Evolutionary conservation across 257 asterid genomes (phyloP), one percentile per base, ranked within the genome.

Genomic region (Nicotiana tomentosiformis): DNA sequence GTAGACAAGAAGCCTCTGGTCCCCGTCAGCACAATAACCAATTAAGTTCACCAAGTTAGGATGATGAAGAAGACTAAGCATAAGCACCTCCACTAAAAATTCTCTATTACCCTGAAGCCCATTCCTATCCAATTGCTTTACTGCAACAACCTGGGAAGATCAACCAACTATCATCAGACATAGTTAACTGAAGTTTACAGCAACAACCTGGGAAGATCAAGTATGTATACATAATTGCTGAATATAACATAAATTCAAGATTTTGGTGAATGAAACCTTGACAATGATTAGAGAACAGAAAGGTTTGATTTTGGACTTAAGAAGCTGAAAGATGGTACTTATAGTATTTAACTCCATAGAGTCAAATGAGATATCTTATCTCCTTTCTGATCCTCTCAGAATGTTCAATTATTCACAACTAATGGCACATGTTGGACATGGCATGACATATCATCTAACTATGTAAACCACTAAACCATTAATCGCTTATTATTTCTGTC

Each of bases 11-110:
- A 96, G 98, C 90, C 99, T 90, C 90, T 96, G 98, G 85, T 96
- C 99, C 67, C 99, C 99, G 46, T 96, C 98, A 83, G 99, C 99
- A 84, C 99, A 96, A 88, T 94, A 96, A 33, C 99, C 99, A 88
- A 93, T 87, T 83, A 96, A 89, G 82, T 85, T 96, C 84, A 96
- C 98, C 79, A 96, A 90, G 90, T 96, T 93, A 84, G 98, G 92
- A 88, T 96, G 97, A 89, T 96, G 99, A 37, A 96, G 90, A 85
- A 96, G 98, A 90, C 99, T 96, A 58, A 96, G 98, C 99, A 96
- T 96, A 43, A 96, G 92, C 84, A 96, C 99, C 89, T 96, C 99
- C 10, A 96, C 99, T 69, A 96, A 89, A 89, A 96, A 96, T 84
- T 96, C 98, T 86, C 98, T 84, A 83, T 94, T 96, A 80, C 99